These are phyloP conservation scores for Orbilia quercus DNA, from an alignment of 2,329 filamentous ascomycete species.

Conservation along the genomic window DNA sequence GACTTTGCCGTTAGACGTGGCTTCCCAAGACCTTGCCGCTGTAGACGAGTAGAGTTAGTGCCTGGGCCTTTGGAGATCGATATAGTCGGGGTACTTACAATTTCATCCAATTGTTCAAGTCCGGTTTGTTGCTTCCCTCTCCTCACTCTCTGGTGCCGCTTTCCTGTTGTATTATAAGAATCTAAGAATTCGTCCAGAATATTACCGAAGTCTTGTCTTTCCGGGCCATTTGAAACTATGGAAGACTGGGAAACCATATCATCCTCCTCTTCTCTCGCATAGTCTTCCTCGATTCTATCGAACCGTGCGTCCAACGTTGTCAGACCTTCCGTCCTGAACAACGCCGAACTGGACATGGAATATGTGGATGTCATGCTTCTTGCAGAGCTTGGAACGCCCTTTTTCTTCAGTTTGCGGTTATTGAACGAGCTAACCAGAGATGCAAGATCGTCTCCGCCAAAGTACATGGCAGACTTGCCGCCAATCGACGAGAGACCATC, in stretches of 20 bases:
- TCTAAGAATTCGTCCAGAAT: conserved; percentile 95
- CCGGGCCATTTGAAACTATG: conserved; percentile 49
- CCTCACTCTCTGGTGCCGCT: conserved; percentile 75
- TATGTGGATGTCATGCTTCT: conserved; percentile 87
- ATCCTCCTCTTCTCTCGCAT: conserved; percentile 68
- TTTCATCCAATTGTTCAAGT: conserved; percentile 89
- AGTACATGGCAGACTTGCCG: conserved; percentile 60
- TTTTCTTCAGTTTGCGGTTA: conserved; percentile 76
- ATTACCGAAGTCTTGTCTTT: conserved; percentile 80
- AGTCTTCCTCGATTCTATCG: conserved; percentile 86
- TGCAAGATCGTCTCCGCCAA: conserved; percentile 72
- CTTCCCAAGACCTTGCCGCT: conserved; percentile 47
- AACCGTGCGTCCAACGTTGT: conserved; percentile 88
- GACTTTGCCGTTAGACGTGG: conserved; percentile 26
- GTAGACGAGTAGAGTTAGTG: conserved; percentile 21
- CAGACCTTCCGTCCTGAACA: conserved; percentile 87
- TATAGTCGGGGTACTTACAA: conserved; percentile 66
- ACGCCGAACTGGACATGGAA: conserved; percentile 89
- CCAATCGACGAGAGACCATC: conserved; percentile 58
- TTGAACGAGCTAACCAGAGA: conserved; percentile 49
- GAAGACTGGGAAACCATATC: conserved; percentile 62
- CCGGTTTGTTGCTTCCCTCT: conserved; percentile 84
- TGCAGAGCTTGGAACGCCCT: conserved; percentile 72
- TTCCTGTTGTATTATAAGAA: conserved; percentile 76
- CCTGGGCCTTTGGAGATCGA: background rate